Evolutionary conservation across 257 asterid species (phyloP), one percentile per base, ranked within the genome.

Genomic region (Galeopsis tetrahit): DNA sequence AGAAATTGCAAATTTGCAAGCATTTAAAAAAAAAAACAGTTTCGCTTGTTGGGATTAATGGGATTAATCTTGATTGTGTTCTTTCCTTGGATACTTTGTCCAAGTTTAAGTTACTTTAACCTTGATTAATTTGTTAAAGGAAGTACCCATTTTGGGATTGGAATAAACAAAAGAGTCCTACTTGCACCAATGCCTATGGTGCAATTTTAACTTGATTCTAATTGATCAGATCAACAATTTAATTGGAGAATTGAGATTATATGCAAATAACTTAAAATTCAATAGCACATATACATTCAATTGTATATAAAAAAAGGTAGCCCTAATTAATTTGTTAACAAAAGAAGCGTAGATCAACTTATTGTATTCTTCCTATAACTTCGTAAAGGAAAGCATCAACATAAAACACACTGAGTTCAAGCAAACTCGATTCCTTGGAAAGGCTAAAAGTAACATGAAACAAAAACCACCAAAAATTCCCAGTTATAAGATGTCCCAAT

Each of bases 371-470:
- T 49, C 56, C 56, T 5, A 49, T 14, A 49, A 49, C 56, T n/a
- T 49, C 4, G 3, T 14, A 49, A 49, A 49, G 56, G 2, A 49
- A 49, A 49, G 56, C 56, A 49, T 49, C 55, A 11, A 48, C 17
- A 11, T 48, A 48, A 48, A 21, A 21, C 28, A 21, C 28, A 21
- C 1, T 21, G 68, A 70, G 62, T 77, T 77, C 81, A 79, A 79
- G 84, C 63, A 77, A 81, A 60, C 72, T 73, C 57, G 75, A 77
- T 85, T 69, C 81, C 74, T 15, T 57, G 65, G 66, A 77, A 46
- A 72, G 73, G 78, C 68, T 56, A 58, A 51, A 14, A 68, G 58
- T 56, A 9, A 70, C 43, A 32, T 10, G 31, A 53, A 68, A 48
- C 31, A 63, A 33, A 78, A 63, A 52, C 73, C 59, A 75, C 8